These are phyloP conservation scores for Ceratocystis lukuohia DNA, from an alignment of 2,329 filamentous ascomycete species.

Conservation along the genomic window DNA sequence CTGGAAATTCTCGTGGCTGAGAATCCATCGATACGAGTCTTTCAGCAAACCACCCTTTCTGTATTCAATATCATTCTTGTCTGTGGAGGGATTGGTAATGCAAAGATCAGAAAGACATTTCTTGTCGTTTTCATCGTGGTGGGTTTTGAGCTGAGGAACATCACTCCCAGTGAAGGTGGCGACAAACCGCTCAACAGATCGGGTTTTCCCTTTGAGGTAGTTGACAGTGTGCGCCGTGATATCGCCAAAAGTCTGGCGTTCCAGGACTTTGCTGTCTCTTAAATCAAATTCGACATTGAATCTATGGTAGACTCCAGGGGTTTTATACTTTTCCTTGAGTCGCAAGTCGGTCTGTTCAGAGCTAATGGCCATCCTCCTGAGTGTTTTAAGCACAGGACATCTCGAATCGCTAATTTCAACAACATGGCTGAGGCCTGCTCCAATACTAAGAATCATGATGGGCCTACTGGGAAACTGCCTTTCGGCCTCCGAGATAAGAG, in stretches of 20 bases:
- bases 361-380: background rate
- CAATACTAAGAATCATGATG: slow-evolving; percentile 23
- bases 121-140: no score
- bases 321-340: slow-evolving; percentile 20
- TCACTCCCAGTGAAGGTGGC: background rate
- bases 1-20: no score
- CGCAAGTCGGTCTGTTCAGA: background rate
- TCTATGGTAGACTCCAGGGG: slow-evolving; percentile 21
- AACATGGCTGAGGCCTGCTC: slow-evolving; percentile 23
- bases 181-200: background rate
- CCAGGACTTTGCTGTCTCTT: slow-evolving; percentile 22
- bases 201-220: slow-evolving; percentile 18
- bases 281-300: slow-evolving; percentile 25
- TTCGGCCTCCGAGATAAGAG: slow-evolving; percentile 24
- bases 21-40: no score
- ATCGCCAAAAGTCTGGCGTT: slow-evolving; percentile 22
- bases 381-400: background rate
- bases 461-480: slow-evolving; percentile 21
- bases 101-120: no score
- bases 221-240: slow-evolving; percentile 22
- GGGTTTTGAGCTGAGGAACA: no score
- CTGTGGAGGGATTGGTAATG: no score
- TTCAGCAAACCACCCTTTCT: no score
- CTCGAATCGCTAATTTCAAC: slow-evolving; percentile 20
- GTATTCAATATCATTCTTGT: no score